phyloP scores from a whole-genome alignment of 352 stramenopile genomes.

The Phytophthora brassicae region DNA sequence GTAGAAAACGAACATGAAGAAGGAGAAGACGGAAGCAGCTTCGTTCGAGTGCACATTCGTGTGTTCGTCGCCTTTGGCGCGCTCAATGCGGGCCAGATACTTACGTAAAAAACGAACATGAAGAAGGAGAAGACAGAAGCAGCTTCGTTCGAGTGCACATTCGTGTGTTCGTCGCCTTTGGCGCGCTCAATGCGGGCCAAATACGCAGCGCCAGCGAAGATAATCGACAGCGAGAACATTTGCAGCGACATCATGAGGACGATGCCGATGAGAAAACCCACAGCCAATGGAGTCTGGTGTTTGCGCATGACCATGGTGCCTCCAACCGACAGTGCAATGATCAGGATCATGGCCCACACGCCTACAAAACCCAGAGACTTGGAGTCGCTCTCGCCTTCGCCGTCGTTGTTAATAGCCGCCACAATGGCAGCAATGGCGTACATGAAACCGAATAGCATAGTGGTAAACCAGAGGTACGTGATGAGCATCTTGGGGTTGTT shows the following conservation, averaged over 20 bases:
- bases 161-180: conserved; percentile 53
- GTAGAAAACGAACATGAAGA: conserved; percentile 57
- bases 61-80: conserved; percentile 49
- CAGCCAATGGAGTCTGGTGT: conserved; percentile 83
- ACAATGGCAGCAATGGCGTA: conserved; percentile 86
- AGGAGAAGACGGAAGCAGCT: conserved; percentile 76
- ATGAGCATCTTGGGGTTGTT: conserved; percentile 82
- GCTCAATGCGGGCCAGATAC: conserved; percentile 70
- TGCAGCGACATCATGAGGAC: conserved; percentile 91
- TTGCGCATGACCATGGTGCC: conserved; percentile 90
- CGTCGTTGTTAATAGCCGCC: conserved; percentile 78
- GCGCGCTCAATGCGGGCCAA: conserved; percentile 66
- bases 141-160: conserved; percentile 77
- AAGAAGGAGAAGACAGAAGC: conserved; percentile 85
- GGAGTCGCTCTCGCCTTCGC: conserved; percentile 57
- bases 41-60: conserved; percentile 81
- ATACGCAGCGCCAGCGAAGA: conserved; percentile 75
- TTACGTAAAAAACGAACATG: conserved; percentile 87
- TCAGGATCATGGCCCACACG: conserved; percentile 84
- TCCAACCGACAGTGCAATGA: conserved; percentile 77
- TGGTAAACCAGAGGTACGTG: conserved; percentile 86
- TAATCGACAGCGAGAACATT: conserved; percentile 82
- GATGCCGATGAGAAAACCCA: conserved; percentile 90
- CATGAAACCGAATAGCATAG: conserved; percentile 83
- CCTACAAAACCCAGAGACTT: conserved; percentile 84